Percentiles rank a stretch among this genome's conserved stretches.
These are phyloP conservation scores for Eimeria necatrix DNA, from an alignment of 169 alveolate species.

Conservation along the genomic window DNA sequence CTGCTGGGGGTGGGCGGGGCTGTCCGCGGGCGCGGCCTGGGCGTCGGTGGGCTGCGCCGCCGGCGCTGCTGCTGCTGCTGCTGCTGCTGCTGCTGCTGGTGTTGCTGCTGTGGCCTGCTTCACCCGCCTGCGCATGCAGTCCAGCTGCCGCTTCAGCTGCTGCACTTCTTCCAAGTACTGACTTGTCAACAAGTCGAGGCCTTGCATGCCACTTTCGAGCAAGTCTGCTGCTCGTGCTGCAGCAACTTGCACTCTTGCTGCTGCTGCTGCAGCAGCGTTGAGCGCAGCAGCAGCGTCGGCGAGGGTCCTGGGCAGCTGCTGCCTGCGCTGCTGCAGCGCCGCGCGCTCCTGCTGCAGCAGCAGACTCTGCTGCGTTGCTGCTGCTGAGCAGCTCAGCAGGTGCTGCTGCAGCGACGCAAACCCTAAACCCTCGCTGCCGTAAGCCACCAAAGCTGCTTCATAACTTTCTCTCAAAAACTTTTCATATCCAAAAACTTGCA, in stretches of 20 bases:
- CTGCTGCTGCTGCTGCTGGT: conserved; percentile 1
- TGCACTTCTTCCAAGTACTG: neutral
- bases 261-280: conserved; percentile 6
- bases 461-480: neutral
- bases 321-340: neutral
- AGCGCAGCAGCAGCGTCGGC: neutral
- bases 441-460: neutral
- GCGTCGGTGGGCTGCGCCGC: too few relatives aligned
- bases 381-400: neutral
- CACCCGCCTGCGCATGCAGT: neutral
- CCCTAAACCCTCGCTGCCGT: neutral
- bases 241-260: neutral
- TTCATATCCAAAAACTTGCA: neutral
- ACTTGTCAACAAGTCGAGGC: neutral
- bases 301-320: neutral
- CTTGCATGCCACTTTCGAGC: neutral
- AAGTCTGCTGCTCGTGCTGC: neutral
- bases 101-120: neutral
- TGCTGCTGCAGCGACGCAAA: neutral
- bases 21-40: too few relatives aligned
- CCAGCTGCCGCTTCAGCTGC: neutral
- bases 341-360: neutral
- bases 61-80: too few relatives aligned
- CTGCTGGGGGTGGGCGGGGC: neutral
- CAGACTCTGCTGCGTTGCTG: neutral